phyloP scores from a whole-genome alignment of 2,329 filamentous ascomycete species.

The Exophiala mesophila region DNA sequence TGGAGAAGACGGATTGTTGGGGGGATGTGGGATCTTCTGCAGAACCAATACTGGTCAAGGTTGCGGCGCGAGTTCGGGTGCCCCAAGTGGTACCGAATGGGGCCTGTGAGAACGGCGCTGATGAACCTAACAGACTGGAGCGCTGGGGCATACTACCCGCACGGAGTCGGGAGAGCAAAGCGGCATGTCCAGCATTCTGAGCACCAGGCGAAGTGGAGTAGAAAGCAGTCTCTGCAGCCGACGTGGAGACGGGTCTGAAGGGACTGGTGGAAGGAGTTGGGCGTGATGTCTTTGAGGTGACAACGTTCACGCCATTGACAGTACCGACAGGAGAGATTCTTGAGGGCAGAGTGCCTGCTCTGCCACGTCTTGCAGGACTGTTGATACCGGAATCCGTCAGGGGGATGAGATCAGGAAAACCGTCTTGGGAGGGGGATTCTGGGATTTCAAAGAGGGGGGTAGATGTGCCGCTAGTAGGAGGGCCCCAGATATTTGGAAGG shows the following conservation, averaged over 20 bases:
- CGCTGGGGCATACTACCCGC: slow-evolving; percentile 93
- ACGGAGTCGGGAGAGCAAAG: slow-evolving; percentile 76
- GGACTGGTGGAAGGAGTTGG: slow-evolving; percentile 83
- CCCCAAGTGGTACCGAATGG: slow-evolving; percentile 87
- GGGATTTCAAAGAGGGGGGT: slow-evolving; percentile 95
- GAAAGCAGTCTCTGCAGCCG: slow-evolving; percentile 34
- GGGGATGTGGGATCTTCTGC: slow-evolving; percentile 83
- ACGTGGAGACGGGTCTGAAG: slow-evolving; percentile 60
- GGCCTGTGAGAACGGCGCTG: slow-evolving; percentile 75
- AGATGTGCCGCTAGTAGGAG: slow-evolving; percentile 92
- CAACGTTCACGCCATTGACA: slow-evolving; percentile 51
- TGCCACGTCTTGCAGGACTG: slow-evolving; percentile 67
- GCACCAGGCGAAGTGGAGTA: slow-evolving; percentile 39
- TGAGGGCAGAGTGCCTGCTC: slow-evolving; percentile 94
- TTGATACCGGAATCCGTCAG: slow-evolving; percentile 62
- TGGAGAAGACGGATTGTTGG: slow-evolving; percentile 77
- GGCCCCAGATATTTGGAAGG: slow-evolving; percentile 76
- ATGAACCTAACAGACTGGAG: slow-evolving; percentile 58
- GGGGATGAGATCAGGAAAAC: slow-evolving; percentile 83
- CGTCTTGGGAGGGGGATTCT: slow-evolving; percentile 87
- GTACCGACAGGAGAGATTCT: slow-evolving; percentile 76
- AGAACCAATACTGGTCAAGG: slow-evolving; percentile 83
- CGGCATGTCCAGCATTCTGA: slow-evolving; percentile 57
- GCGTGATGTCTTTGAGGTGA: slow-evolving; percentile 72
- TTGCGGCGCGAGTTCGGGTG: slow-evolving; percentile 77